Base-by-base conservation (phyloP, 2,329 filamentous ascomycete genomes). In the Aspergillus hortae region DNA sequence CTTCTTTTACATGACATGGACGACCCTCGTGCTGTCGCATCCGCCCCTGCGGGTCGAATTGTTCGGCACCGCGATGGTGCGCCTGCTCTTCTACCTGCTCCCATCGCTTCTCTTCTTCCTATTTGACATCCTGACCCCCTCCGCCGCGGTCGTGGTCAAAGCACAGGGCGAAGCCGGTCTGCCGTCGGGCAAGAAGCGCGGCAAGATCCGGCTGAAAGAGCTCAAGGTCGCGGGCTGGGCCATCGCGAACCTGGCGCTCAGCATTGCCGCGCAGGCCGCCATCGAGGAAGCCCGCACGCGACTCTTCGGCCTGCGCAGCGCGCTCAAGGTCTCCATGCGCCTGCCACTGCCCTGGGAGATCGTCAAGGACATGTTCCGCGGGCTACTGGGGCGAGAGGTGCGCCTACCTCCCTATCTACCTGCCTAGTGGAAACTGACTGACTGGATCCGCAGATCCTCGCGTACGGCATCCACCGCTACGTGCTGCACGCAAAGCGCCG, bases 1-100 rank as follows among this genome's bases (percentile, higher is more conserved):
- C 56, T 92, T 95, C 76, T 94, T 96, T 72, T 92, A 91, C 69
- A 82, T 95, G 75, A 92, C 89, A 61, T 96, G 91, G 91, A 84
- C 85, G 5, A 92, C 89, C 0, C 80, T 96, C 30, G 84, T 95
- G 36, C 76, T 92, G 3, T 88, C 87, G 6, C 88, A 95, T 62
- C 79, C 86, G 1, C 85, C 89, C 0, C 76, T 94, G 14, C 81
- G 83, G 53, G 83, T 96, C 52, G 90, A 95, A 68, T 68, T 94
- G 1, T 76, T 88, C 48, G 89, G 86, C 50, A 86, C 86, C 0
- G 68, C 89, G 4, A 80, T 82, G 21, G 76, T 91, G 45, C 86
- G 89, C 40, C 52, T 86, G 9, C 58, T 89, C 4, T 84, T 92
- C 63, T 95, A 86, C 72, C 74, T 94, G 2, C 48, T 89, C 0